These are phyloP conservation scores for Typha latifolia DNA, from an alignment of 176 grass and related monocot species.

Conservation along the genomic window DNA sequence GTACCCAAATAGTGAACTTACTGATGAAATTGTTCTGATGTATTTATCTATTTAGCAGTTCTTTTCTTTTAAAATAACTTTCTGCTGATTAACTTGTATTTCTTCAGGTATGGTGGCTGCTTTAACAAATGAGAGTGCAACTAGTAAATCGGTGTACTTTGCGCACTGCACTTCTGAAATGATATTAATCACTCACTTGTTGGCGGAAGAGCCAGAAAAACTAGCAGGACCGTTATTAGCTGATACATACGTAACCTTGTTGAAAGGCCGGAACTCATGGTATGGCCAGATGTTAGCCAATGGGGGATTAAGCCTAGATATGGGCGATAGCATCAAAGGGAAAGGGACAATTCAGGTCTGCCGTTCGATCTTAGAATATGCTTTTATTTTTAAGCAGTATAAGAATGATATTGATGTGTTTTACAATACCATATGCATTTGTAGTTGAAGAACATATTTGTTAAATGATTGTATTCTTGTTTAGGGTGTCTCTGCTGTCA, in stretches of 20 bases:
- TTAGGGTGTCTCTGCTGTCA: slow-evolving; percentile 92
- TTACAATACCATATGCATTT: too few species aligned
- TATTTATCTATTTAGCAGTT: too few species aligned
- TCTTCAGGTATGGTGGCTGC: slow-evolving; percentile 88
- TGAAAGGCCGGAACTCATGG: slow-evolving; percentile 99
- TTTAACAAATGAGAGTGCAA: slow-evolving; percentile 95
- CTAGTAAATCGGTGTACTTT: slow-evolving; percentile 96
- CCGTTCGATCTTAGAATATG: neutral
- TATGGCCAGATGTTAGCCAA: slow-evolving; percentile 94
- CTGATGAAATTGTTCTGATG: too few species aligned
- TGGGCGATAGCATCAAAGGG: slow-evolving; percentile 98
- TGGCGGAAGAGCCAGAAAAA: slow-evolving; percentile 93
- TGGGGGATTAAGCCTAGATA: slow-evolving; percentile 73
- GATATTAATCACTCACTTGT: slow-evolving; percentile 97
- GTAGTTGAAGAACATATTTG: too few species aligned
- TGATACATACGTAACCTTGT: slow-evolving; percentile 85
- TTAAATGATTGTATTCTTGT: slow-evolving; percentile 9
- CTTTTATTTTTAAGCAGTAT: too few species aligned
- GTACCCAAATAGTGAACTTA: too few species aligned
- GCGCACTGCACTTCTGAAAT: slow-evolving; percentile 98
- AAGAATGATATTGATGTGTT: too few species aligned
- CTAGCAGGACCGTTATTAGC: slow-evolving; percentile 93
- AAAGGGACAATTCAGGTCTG: slow-evolving; percentile 98
- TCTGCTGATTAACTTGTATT: slow-evolving; percentile 19
- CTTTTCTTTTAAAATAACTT: slow-evolving; percentile 6